Evolutionary conservation across 257 asterid species (phyloP).

Genomic region (Solanum habrochaites): DNA sequence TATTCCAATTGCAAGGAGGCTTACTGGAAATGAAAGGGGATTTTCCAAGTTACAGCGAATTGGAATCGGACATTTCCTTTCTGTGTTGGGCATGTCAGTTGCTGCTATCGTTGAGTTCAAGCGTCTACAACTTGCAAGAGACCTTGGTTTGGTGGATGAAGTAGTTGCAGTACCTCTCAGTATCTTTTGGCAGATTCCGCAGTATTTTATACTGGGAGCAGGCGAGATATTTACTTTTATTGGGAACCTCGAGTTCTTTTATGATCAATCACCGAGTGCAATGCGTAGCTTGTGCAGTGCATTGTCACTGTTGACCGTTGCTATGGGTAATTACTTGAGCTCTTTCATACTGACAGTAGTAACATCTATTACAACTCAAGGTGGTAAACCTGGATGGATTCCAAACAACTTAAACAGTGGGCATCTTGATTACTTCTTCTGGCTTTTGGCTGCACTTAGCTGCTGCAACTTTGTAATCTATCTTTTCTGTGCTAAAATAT

Average conservation of each 20-base stretch:
- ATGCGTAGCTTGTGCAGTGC: constrained; percentile 91
- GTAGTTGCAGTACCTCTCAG: background rate
- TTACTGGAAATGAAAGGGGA: too few relatives aligned
- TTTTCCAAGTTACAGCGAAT: too few relatives aligned
- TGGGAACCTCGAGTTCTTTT: constrained; percentile 63
- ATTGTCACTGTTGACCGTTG: constrained; percentile 44
- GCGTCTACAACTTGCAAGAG: too few relatives aligned
- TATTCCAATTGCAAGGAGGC: too few relatives aligned
- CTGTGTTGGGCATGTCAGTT: too few relatives aligned
- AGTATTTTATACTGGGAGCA: background rate
- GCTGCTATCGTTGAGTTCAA: too few relatives aligned
- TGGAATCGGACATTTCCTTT: too few relatives aligned
- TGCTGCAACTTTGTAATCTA: constrained; percentile 49
- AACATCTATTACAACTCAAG: constrained; percentile 46
- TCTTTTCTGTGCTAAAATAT: constrained; percentile 48
- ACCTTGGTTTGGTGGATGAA: background rate
- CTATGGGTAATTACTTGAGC: constrained; percentile 68
- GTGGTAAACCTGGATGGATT: constrained; percentile 69
- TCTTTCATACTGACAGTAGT: constrained; percentile 62
- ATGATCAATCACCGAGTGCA: constrained; percentile 88
- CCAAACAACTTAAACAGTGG: constrained; percentile 77
- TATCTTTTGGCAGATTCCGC: background rate
- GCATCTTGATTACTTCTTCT: constrained; percentile 81
- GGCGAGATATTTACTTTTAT: background rate
- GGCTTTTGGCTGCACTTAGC: constrained; percentile 79